These are phyloP conservation scores for Eucalyptus curtisii DNA, from an alignment of 345 rosid species.

Conservation along the genomic window DNA sequence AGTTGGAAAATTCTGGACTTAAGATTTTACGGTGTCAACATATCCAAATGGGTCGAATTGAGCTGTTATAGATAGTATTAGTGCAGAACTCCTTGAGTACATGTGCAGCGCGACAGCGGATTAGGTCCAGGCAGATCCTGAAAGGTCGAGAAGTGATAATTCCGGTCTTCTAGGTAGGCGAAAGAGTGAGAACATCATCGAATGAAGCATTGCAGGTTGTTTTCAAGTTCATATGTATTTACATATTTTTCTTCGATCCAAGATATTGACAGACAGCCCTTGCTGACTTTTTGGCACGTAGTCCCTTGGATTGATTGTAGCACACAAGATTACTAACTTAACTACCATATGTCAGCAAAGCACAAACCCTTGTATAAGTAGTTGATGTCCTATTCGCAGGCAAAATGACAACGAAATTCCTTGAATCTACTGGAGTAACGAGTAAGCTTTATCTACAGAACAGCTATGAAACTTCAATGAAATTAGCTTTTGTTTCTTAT, in stretches of 20 bases:
- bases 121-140: not conserved
- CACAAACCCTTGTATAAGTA: not conserved
- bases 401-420: not conserved
- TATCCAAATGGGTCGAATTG: not conserved
- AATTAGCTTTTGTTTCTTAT: not conserved
- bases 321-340: not conserved
- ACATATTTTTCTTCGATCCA: not conserved
- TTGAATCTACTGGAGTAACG: not conserved
- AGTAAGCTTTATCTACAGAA: not conserved
- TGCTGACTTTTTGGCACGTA: fast-evolving
- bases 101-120: fast-evolving
- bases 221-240: not conserved
- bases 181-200: not conserved
- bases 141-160: not conserved
- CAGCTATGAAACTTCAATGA: not conserved
- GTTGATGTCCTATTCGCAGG: not conserved
- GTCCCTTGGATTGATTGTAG: not conserved
- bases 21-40: not conserved
- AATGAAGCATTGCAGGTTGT: not conserved
- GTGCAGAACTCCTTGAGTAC: not conserved
- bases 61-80: not conserved
- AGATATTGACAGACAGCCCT: not conserved
- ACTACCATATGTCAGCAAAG: not conserved
- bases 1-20: not conserved
- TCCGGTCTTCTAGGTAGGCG: not conserved